Conservation (phyloP, 805 yeast genomes). For the Ogataea polymorpha region DNA sequence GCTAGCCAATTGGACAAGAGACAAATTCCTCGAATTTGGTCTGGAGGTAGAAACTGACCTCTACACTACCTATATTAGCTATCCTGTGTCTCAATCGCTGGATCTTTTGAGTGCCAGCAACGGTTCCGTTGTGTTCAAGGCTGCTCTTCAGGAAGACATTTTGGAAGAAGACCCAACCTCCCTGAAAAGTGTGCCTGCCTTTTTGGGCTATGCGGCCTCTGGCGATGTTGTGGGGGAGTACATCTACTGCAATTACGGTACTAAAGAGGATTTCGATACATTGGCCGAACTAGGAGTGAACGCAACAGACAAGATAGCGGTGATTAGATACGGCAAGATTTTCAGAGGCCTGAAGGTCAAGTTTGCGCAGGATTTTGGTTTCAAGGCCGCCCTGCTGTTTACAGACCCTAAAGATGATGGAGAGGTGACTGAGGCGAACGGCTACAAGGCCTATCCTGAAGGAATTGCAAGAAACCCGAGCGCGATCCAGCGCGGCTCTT, state of each 20-base stretch:
- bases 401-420: constrained; percentile 70
- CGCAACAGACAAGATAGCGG: constrained; percentile 56
- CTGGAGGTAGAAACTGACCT: constrained; percentile 49
- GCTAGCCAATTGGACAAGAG: constrained; percentile 56
- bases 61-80: constrained; percentile 60
- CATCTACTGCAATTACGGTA: constrained; percentile 70
- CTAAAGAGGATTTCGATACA: constrained; percentile 52
- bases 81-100: constrained; percentile 56
- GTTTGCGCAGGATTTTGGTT: constrained; percentile 71
- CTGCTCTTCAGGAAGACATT: constrained; percentile 52
- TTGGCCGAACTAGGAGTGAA: constrained; percentile 47
- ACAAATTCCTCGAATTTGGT: constrained; percentile 60
- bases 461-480: constrained; percentile 80
- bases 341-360: constrained; percentile 75
- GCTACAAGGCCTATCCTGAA: constrained; percentile 63
- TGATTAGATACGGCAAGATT: constrained; percentile 62
- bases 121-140: constrained; percentile 40
- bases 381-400: constrained; percentile 62
- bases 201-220: constrained; percentile 71
- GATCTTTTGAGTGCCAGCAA: constrained; percentile 33
- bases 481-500: constrained; percentile 74
- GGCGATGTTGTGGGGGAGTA: constrained; percentile 70
- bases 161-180: constrained; percentile 49
- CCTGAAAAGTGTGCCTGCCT: constrained; percentile 57
- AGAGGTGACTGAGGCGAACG: constrained; percentile 49